Base-by-base conservation (phyloP, 1,139 yeast species). In the Wickerhamiella infanticola region DNA sequence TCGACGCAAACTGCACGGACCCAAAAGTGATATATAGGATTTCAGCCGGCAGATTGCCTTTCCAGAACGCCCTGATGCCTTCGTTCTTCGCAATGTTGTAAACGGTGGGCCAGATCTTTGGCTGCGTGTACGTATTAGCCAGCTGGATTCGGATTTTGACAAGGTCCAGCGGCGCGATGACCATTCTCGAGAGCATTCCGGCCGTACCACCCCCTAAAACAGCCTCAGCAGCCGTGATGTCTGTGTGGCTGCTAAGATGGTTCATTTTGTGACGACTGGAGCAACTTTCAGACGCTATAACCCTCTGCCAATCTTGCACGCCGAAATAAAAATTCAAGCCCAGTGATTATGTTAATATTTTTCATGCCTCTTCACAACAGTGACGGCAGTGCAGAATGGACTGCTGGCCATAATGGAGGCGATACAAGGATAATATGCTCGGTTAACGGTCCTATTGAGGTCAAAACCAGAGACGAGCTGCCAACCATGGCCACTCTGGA, bases 21-120 rank as follows among this genome's bases (percentile, higher is more conserved):
- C 97, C 95, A 56, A 90, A 90, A 24, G 82, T 54, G 18, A 90
- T 69, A 58, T 90, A 90, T 76, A 90, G 73, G 39, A 78, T 63
- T 53, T 85, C 88, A 0, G 97, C 98, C 0, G 98, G 95, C 0
- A 84, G 74, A 60, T 90, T 90, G 0, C 98, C 98, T 61, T 86
- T 88, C 97, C 97, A 90, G 24, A 90, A 68, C 0, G 88, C 79
- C 9, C 57, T 51, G 0, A 72, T n/a, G 2, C 85, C 84, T 55
- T 79, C 85, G 29, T 69, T 66, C 18, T 55, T 54, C 1, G 63
- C 54, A 1, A 77, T 68, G 1, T 64, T 58, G 11, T 44, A 45
- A 31, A 70, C 58, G 0, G 74, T 66, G 3, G 57, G 51, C 2
- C 62, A 5, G 39, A 51, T 3, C 50, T 53, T 1, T 48, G 50